phyloP scores from a whole-genome alignment of 345 rosid species.

The Fremontodendron californicum region DNA sequence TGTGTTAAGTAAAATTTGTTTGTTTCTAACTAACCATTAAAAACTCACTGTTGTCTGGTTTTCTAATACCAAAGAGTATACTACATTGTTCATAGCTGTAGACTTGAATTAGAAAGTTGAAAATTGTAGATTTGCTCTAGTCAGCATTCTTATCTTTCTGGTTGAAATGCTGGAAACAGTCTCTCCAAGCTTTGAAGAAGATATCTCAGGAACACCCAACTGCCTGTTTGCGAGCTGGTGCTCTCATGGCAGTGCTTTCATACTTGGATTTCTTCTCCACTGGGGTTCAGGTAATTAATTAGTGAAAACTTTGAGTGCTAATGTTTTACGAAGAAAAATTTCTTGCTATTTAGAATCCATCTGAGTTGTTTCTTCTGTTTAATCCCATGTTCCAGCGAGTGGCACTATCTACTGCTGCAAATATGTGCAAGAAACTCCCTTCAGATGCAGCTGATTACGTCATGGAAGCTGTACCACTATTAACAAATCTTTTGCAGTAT shows the following conservation, averaged over 20 bases:
- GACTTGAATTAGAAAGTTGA: background rate
- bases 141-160: background rate
- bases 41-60: background rate
- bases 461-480: slow-evolving; percentile 98
- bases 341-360: background rate
- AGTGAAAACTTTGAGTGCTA: background rate
- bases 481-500: slow-evolving; percentile 95
- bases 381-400: slow-evolving; percentile 57
- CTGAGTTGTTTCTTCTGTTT: background rate
- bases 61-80: background rate
- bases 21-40: background rate
- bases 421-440: slow-evolving; percentile 99
- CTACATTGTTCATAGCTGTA: background rate
- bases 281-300: slow-evolving; percentile 81
- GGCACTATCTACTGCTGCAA: slow-evolving; percentile 97
- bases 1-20: background rate
- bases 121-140: background rate
- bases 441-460: slow-evolving; percentile 99
- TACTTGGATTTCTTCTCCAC: slow-evolving; percentile 99
- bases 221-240: slow-evolving; percentile 98
- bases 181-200: slow-evolving; percentile 96
- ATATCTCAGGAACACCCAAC: slow-evolving; percentile 99
- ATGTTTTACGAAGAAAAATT: background rate
- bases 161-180: slow-evolving; percentile 42
- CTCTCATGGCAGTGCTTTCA: slow-evolving; percentile 99